Conservation (phyloP, 495 filamentous ascomycete genomes). For the Penicillium silybi region DNA sequence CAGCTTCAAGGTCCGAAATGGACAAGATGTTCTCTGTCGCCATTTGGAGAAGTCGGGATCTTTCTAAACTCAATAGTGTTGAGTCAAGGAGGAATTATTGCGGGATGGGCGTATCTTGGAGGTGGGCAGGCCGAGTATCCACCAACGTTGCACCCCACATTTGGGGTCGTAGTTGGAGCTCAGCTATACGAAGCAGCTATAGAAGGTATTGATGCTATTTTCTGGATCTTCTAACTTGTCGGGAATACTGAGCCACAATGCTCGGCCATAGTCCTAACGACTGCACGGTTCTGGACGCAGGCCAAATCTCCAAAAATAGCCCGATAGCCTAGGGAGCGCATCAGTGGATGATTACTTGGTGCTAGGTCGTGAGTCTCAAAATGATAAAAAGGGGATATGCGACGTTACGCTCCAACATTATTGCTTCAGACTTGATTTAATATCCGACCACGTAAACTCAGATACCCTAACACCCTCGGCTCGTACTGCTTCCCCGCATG, state of each 20-base stretch:
- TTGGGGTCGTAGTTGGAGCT: not conserved
- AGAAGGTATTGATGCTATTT: not conserved
- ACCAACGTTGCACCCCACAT: not conserved
- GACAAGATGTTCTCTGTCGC: conserved; percentile 14
- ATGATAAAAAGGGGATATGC: not conserved
- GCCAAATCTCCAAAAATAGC: no score
- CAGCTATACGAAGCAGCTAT: not conserved
- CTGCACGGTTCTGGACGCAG: no score
- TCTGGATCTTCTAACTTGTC: not conserved
- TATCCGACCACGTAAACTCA: not conserved
- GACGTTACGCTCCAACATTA: not conserved
- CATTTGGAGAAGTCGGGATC: not conserved
- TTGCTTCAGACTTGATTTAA: not conserved
- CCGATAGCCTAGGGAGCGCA: no score
- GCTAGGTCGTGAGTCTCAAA: not conserved
- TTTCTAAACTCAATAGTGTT: not conserved
- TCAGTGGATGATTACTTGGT: not conserved
- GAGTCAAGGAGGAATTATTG: not conserved
- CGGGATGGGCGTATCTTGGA: not conserved
- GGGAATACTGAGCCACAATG: not conserved
- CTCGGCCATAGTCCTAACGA: not conserved
- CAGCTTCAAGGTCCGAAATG: conserved; percentile 17
- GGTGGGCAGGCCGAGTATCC: not conserved
- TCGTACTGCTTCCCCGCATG: conserved; percentile 17
- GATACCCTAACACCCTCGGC: conserved; percentile 9